Conservation (phyloP, 2,329 filamentous ascomycete species). For the Pestalotiopsis sp. region DNA sequence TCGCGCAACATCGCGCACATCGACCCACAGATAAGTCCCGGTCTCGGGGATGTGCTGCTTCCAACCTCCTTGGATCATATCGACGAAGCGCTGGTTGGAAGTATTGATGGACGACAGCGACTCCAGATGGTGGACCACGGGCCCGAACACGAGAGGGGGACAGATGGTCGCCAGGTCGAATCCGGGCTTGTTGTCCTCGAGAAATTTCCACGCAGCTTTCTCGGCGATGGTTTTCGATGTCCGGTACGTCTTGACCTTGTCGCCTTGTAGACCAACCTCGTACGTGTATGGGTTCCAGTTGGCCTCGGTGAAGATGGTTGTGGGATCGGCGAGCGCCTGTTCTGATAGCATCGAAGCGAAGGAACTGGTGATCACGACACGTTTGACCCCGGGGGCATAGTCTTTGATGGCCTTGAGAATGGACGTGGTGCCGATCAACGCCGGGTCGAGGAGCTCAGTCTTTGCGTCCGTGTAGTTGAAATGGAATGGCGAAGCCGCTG, state of each 20-base stretch:
- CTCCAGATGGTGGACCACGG: background rate
- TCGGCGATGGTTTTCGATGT: background rate
- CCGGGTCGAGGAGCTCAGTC: slow-evolving; percentile 56
- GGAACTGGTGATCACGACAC: slow-evolving; percentile 52
- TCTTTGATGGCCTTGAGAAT: slow-evolving; percentile 70
- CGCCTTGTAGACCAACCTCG: slow-evolving; percentile 33
- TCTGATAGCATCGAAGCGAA: background rate
- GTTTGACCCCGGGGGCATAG: slow-evolving; percentile 60
- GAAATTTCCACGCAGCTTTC: background rate
- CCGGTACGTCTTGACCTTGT: background rate
- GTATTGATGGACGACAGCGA: background rate
- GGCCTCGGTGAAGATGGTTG: slow-evolving; percentile 39
- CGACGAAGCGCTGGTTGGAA: background rate
- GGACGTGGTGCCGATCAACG: slow-evolving; percentile 61
- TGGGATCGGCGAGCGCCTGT: background rate
- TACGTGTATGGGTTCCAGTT: slow-evolving; percentile 53
- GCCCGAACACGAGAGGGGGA: background rate
- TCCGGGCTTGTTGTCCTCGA: background rate
- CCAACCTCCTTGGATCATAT: background rate
- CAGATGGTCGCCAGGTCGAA: background rate
- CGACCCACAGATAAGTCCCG: background rate
- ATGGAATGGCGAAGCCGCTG: background rate
- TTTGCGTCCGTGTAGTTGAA: slow-evolving; percentile 24
- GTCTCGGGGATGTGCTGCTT: background rate
- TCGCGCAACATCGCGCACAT: slow-evolving; percentile 14